A percentile compares a stretch with the other conserved stretches of the same genome.
Evolutionary conservation across 169 alveolate genomes (phyloP).

Genomic region (Plasmodium cynomolgi): DNA sequence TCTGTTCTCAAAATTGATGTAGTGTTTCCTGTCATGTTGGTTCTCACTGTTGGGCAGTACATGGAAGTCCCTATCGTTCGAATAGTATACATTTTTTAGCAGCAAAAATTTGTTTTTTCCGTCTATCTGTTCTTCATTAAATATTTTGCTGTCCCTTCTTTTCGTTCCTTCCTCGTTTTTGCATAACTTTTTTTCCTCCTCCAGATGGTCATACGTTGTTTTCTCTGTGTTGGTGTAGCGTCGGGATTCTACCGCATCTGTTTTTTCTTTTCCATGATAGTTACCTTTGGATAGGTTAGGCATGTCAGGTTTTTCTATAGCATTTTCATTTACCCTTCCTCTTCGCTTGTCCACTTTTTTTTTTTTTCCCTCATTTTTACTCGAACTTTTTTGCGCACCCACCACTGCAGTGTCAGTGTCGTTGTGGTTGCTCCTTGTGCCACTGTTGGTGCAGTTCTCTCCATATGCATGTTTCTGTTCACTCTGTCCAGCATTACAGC

Average conservation of each 20-base stretch:
- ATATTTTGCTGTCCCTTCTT: neutral
- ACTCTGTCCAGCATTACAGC: neutral
- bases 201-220: neutral
- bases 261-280: neutral
- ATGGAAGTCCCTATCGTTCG: constrained; percentile 1
- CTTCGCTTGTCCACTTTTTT: neutral
- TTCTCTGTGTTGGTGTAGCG: neutral
- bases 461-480: neutral
- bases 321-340: neutral
- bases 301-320: neutral
- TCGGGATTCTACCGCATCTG: neutral
- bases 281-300: neutral
- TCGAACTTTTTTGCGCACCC: neutral
- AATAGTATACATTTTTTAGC: constrained; percentile 5
- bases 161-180: neutral
- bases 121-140: neutral
- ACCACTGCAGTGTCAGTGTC: neutral
- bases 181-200: neutral
- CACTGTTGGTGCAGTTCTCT: neutral
- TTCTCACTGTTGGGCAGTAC: neutral
- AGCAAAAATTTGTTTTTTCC: neutral
- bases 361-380: neutral
- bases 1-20: constrained; percentile 12
- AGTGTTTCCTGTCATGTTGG: constrained; percentile 8
- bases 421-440: neutral